Evolutionary conservation across 306 rosid genomes (phyloP).

Genomic region (Fragaria nilgerrensis): DNA sequence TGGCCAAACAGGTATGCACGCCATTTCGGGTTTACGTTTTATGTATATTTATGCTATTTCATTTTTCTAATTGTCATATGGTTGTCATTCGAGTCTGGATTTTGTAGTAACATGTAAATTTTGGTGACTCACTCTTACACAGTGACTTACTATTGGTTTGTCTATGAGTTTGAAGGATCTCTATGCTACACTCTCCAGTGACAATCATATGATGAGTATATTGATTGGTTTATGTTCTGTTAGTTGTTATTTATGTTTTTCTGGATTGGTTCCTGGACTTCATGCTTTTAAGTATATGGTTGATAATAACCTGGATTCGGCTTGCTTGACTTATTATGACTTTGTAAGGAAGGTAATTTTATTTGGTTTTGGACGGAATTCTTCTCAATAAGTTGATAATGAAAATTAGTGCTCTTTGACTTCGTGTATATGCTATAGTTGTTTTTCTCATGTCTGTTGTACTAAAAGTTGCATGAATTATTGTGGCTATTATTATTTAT

Average conservation of each 20-base stretch:
- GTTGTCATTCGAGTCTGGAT: background rate
- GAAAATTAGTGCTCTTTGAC: conserved; percentile 1
- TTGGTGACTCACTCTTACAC: background rate
- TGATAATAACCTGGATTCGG: background rate
- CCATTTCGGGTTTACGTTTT: background rate
- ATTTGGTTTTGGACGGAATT: background rate
- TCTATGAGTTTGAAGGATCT: background rate
- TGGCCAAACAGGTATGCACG: conserved; percentile 71
- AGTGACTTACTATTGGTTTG: background rate
- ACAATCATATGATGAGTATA: too few relatives aligned
- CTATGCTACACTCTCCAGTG: background rate
- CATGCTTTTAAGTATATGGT: background rate
- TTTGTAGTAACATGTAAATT: too few relatives aligned
- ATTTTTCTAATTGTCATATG: background rate
- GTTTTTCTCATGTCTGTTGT: conserved; percentile 2
- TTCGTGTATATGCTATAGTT: background rate
- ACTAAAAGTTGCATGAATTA: background rate
- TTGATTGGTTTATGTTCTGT: background rate
- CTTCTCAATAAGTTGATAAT: background rate
- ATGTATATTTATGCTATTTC: background rate
- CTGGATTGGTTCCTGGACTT: background rate
- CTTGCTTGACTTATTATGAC: background rate
- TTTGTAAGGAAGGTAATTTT: background rate
- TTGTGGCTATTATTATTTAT: conserved; percentile 2
- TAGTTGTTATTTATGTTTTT: background rate